Conservation (phyloP, 805 yeast genomes). For the Sugiyamaella valdiviana region DNA sequence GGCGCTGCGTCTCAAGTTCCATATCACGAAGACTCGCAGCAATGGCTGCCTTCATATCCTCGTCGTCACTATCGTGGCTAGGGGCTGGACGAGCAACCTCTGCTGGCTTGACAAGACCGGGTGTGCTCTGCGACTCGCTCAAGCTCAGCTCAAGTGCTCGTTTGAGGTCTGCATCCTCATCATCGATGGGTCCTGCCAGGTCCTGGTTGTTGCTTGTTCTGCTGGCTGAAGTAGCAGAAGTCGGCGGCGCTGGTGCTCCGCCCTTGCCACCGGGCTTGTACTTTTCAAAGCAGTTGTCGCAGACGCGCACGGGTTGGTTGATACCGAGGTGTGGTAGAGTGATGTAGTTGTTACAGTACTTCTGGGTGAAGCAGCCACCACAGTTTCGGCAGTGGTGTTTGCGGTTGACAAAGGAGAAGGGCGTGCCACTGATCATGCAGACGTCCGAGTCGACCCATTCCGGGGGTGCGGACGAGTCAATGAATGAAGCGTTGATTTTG, state of each 20-base stretch:
- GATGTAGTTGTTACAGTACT: slow-evolving; percentile 67
- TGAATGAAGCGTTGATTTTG: slow-evolving; percentile 43
- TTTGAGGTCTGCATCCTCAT: slow-evolving; percentile 67
- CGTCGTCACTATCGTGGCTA: slow-evolving; percentile 60
- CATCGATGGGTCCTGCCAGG: slow-evolving; percentile 27
- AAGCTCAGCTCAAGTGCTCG: slow-evolving; percentile 76
- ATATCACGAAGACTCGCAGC: slow-evolving; percentile 82
- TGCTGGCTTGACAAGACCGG: slow-evolving; percentile 1
- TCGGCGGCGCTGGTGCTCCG: slow-evolving; percentile 26
- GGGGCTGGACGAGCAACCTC: slow-evolving; percentile 7
- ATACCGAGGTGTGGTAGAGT: slow-evolving; percentile 83
- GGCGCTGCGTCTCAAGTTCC: slow-evolving; percentile 29
- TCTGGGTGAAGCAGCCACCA: slow-evolving; percentile 88
- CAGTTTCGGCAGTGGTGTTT: slow-evolving; percentile 97
- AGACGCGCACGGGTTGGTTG: slow-evolving; percentile 82
- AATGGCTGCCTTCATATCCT: slow-evolving; percentile 88
- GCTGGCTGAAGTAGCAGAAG: not conserved
- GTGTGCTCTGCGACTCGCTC: slow-evolving; percentile 39
- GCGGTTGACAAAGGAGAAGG: slow-evolving; percentile 75
- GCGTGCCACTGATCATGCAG: slow-evolving; percentile 85
- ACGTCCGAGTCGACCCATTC: slow-evolving; percentile 96
- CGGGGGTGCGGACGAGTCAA: slow-evolving; percentile 90
- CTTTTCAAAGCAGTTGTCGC: slow-evolving; percentile 79
- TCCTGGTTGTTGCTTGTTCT: slow-evolving; percentile 9
- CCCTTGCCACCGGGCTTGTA: slow-evolving; percentile 30